Evolutionary conservation across 1,139 yeast genomes (phyloP).

Genomic region (Yamadazyma epiphylla): DNA sequence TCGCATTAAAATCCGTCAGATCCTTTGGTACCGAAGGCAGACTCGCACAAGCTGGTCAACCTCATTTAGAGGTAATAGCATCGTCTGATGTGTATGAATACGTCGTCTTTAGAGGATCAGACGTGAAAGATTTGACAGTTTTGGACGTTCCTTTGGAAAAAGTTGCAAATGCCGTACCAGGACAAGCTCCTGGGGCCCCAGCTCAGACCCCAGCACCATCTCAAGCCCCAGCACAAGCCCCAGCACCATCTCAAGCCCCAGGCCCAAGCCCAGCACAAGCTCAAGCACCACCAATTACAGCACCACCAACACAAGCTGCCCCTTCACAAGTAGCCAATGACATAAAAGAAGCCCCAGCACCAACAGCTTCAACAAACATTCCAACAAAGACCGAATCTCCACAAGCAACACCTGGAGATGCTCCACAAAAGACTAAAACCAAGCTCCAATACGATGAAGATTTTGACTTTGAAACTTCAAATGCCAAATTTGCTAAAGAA

Average conservation of each 20-base stretch:
- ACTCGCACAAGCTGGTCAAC: slow-evolving; percentile 54
- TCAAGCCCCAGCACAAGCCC: slow-evolving; percentile 5
- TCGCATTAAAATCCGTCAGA: slow-evolving; percentile 77
- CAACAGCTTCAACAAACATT: slow-evolving; percentile 5
- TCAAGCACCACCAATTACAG: slow-evolving; percentile 8
- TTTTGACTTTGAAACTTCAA: slow-evolving; percentile 62
- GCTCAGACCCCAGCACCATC: slow-evolving; percentile 4
- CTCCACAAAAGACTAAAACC: slow-evolving; percentile 6
- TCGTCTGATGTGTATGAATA: slow-evolving; percentile 69
- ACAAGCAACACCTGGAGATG: slow-evolving; percentile 11
- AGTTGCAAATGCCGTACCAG: slow-evolving; percentile 43
- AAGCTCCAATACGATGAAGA: slow-evolving; percentile 20
- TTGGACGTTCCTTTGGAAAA: slow-evolving; percentile 63
- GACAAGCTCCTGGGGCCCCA: slow-evolving; percentile 8
- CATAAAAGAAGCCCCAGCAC: slow-evolving; percentile 4
- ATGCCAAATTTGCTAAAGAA: slow-evolving; percentile 55
- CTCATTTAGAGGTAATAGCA: slow-evolving; percentile 70
- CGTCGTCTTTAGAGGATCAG: slow-evolving; percentile 88
- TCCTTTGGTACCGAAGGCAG: slow-evolving; percentile 95
- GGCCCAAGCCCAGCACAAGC: slow-evolving; percentile 11
- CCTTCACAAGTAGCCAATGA: slow-evolving; percentile 3
- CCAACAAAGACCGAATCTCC: slow-evolving; percentile 9
- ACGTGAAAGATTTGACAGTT: slow-evolving; percentile 85
- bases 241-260: slow-evolving; percentile 8
- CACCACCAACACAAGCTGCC: slow-evolving; percentile 6